Conservation (phyloP, 2,329 filamentous ascomycete species). For the Escovopsis sp. region DNA sequence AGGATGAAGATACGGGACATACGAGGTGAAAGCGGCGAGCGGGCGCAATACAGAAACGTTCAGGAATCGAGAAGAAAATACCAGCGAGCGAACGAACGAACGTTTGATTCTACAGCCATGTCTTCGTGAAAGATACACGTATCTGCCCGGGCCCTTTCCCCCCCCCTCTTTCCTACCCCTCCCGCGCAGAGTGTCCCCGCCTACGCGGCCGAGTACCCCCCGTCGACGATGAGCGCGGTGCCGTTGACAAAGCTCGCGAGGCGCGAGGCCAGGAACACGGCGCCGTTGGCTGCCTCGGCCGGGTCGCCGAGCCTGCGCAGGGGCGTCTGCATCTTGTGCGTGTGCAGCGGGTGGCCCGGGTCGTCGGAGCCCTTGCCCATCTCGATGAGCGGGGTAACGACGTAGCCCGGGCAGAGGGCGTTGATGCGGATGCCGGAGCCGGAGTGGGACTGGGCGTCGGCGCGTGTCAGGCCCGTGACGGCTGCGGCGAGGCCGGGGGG, state of each 20-base stretch:
- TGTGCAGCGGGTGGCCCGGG: constrained; percentile 17
- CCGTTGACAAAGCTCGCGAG: constrained; percentile 40
- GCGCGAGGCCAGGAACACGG: constrained; percentile 35
- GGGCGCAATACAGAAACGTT: too few relatives aligned
- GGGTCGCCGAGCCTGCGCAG: constrained; percentile 30
- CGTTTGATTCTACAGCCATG: too few relatives aligned
- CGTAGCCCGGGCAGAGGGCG: constrained; percentile 41
- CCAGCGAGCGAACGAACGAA: too few relatives aligned
- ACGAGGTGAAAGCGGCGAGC: not conserved
- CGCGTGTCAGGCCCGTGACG: constrained; percentile 37
- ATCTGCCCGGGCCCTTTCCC: too few relatives aligned
- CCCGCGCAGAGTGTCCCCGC: too few relatives aligned
- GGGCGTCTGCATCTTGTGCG: constrained; percentile 30
- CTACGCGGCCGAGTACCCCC: constrained; percentile 16
- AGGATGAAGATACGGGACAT: not conserved
- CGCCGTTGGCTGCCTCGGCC: constrained; percentile 39
- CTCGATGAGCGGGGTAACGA: constrained; percentile 25
- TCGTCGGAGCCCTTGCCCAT: constrained; percentile 11
- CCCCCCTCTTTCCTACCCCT: too few relatives aligned
- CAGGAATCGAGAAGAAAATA: too few relatives aligned
- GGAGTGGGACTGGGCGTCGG: constrained; percentile 38
- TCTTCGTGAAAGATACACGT: too few relatives aligned
- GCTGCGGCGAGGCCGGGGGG: constrained; percentile 6
- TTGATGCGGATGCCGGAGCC: constrained; percentile 40
- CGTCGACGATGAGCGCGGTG: constrained; percentile 31